Evolutionary conservation across 768 basidiomycete species (phyloP), one percentile per base, ranked within the genome.

Genomic region (Mycena polygramma): DNA sequence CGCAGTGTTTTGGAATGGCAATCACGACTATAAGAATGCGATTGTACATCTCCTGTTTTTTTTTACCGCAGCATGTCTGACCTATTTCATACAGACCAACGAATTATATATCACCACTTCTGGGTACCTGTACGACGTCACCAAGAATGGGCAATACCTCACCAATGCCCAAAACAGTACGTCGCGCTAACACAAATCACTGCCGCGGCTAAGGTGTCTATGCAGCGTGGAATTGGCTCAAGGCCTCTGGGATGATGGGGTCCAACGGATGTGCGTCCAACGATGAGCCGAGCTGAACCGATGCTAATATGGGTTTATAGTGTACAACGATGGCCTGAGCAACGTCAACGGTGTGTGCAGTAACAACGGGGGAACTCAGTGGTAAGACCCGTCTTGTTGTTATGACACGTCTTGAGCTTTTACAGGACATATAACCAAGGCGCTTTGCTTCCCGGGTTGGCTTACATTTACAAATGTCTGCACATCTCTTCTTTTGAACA

Each of bases 211-310:
- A 26, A 65, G 17, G 20, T 20, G 13, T 10, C 46, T 5, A 4
- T 35, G 4, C 54, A 74, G 73, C 71, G n/a, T 74, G 73, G 73
- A 30, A 60, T 8, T 74, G 73, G 73, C 57, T 74, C 48, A 71
- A 69, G 26, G 48, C 41, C 52, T 60, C 73, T 9, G 54, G 48
- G 8, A 74, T 74, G 73, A 60, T 54, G 46, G 71, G 73, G 39
- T 54, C 59, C 45, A 74, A 74, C 49, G 73, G 71, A 39, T 63
- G 73, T 72, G 30, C 15, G 73, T 74, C 2, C 26, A 43, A 39
- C 30, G 2, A 1, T 51, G 24, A 11, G 15, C 43, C 51, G 49
- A 43, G 19, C 43, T 57, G 39, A 39, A 10, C 24, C 11, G 26
- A 52, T 53, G 10, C 35, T 41, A 24, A 30, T 17, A n/a, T 45